Base-by-base conservation (phyloP, 192 early-diverging fungal species). In the Jimgerdemannia flammicorona region DNA sequence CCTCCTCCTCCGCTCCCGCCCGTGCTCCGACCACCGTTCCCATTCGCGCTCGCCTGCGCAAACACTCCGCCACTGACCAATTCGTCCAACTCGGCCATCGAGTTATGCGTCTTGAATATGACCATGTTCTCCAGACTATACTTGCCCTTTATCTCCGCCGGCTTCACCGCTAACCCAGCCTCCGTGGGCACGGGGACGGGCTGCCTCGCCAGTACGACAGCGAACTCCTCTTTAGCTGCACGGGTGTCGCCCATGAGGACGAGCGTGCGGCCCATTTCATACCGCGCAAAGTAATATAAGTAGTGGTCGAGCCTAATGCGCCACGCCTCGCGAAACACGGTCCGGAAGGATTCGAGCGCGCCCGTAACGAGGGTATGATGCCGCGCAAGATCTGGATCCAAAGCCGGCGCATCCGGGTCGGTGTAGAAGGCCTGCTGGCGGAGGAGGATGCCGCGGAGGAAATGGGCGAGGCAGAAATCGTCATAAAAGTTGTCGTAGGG, bases 391-490 rank as follows among this genome's bases (percentile, higher is more conserved):
- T 40, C 41, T 29, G 70, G 40, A 18, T 69, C 42, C 3, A 41
- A 40, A 70, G 49, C 40, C 44, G 64, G 63, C 6, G 14, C 49
- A 2, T 59, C 49, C 14, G 49, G 49, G 14, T 59, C 49, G 67
- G 85, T 71, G 59, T 80, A 77, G 75, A 76, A 29, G n/a, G 81
- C 87, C 66, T 91, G 76, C 72, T 94, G 91, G 43, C 91, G 90
- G 66, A 88, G 76, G 0, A 91, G 78, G 39, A 90, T 72, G 44
- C 90, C 91, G 67, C 90, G 89, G 6, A 95, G 82, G 76, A 93
- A 89, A 64, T 91, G 80, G 0, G 88, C 85, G 4, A 95, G 71
- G 73, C 93, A 95, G 64, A 93, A 71, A 72, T 97, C 94, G 72
- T 97, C 95, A 70, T 94, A 91, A 78, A 84, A 90, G 66, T 68